Evolutionary conservation across 305 asterid genomes (phyloP).

Genomic region (Galium porrigens): DNA sequence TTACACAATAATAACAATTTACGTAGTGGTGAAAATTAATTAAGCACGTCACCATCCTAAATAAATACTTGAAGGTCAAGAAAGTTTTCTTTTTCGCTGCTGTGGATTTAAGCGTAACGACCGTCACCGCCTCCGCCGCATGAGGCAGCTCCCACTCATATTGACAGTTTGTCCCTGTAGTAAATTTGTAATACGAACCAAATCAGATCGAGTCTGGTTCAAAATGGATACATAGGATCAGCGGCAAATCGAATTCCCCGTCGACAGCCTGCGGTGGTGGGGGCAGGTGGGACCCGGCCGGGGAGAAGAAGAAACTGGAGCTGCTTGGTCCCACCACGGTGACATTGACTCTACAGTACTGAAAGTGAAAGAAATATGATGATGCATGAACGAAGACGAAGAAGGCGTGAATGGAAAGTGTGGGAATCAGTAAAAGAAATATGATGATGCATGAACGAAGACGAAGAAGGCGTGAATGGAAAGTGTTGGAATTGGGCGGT

Average conservation of each 20-base stretch:
- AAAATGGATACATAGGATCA: not conserved
- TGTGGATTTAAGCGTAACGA: no score
- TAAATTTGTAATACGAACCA: not conserved
- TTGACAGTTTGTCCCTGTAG: not conserved
- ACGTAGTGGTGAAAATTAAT: no score
- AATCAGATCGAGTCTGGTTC: not conserved
- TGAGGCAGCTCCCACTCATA: not conserved
- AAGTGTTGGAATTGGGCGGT: slow-evolving; percentile 13
- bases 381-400: not conserved
- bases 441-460: not conserved
- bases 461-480: slow-evolving; percentile 1
- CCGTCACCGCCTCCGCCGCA: no score
- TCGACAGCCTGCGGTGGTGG: no score
- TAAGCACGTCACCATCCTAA: no score
- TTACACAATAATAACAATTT: no score
- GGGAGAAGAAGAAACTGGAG: not conserved
- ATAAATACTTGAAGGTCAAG: no score
- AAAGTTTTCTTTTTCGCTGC: no score
- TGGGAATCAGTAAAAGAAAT: no score
- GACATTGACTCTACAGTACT: slow-evolving; percentile 11
- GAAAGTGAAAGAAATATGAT: not conserved
- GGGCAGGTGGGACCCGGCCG: no score
- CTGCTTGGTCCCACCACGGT: not conserved
- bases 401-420: slow-evolving; percentile 5
- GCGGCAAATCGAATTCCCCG: no score